phyloP scores from a whole-genome alignment of 768 basidiomycete genomes.

The Collybia sp. region DNA sequence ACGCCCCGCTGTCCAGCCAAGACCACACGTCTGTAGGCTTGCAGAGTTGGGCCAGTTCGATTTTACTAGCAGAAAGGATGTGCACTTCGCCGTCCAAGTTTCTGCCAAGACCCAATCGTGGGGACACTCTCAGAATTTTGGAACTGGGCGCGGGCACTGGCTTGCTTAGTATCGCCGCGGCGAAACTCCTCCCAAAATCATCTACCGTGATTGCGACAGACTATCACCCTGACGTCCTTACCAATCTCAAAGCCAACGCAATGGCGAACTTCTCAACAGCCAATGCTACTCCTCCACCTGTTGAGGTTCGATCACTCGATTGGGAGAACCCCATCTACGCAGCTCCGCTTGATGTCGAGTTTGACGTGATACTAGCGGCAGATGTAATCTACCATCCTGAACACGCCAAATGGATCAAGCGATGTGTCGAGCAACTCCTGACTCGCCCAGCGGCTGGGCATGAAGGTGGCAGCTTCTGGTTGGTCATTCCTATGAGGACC shows the following conservation, averaged over 20 bases:
- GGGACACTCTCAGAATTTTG: conserved; percentile 40
- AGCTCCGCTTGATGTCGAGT: conserved; percentile 33
- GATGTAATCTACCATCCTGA: conserved; percentile 74
- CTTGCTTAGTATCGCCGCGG: conserved; percentile 66
- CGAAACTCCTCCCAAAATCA: conserved; percentile 28
- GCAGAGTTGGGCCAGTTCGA: conserved; percentile 82
- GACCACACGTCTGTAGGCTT: conserved; percentile 81
- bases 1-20: conserved; percentile 54
- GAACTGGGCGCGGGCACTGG: conserved; percentile 89
- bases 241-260: conserved; percentile 62
- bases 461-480: conserved; percentile 56
- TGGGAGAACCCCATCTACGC: conserved; percentile 49
- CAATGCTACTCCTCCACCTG: conserved; percentile 11
- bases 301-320: conserved; percentile 52
- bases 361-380: conserved; percentile 73
- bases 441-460: conserved; percentile 15
- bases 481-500: conserved; percentile 66
- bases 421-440: conserved; percentile 52
- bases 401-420: conserved; percentile 67
- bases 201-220: conserved; percentile 62
- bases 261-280: conserved; percentile 35
- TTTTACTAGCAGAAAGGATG: conserved; percentile 63
- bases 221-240: conserved; percentile 71
- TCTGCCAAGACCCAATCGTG: conserved; percentile 18
- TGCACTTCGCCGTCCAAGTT: conserved; percentile 41